Evolutionary conservation across 1,284 basidiomycete species (phyloP), one percentile per base, ranked within the genome.

Genomic region (Trichosporon asahii): DNA sequence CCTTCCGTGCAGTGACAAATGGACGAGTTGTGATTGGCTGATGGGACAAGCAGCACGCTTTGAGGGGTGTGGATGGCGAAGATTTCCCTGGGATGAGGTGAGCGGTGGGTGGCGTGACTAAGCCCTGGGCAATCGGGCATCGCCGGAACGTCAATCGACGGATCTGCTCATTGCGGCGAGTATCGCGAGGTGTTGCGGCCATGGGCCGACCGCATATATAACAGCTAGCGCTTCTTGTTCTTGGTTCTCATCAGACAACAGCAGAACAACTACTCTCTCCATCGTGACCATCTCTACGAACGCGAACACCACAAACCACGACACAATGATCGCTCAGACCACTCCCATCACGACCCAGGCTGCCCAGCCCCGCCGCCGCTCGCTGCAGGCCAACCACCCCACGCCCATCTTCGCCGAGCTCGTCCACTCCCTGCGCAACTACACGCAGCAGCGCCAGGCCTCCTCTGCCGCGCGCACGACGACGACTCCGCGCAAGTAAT

Each of bases 371-470:
- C 57, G 57, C 57, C 57, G 57, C 57, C 57, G 57, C 57, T 31
- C 27, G 7, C 29, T 61, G 14, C 27, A 61, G 27, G 57, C 57
- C 11, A 31, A 31, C 57, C 57, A 61, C 57, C 57, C 57, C 2
- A 61, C 57, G 29, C 57, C 57, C 57, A 61, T 61, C 57, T 33
- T 61, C 57, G 57, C 57, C 18, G 57, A 61, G 27, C 57, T 61
- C 57, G 57, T 61, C 15, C 14, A 61, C 57, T 33, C 29, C 2
- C 29, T 61, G 18, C 9, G 57, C 27, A 61, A 29, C 27, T 61
- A 61, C 27, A 61, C 57, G 5, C 29, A 31, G 57, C 18, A 29
- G 15, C 57, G 57, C 27, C 27, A 23, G 27, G 27, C 55, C 55
- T 60, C 55, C 55, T 60, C 57, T 33, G 27, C 29, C 15, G 15